Base-by-base conservation (phyloP, 2,329 filamentous ascomycete species). In the Amauroascus niger region DNA sequence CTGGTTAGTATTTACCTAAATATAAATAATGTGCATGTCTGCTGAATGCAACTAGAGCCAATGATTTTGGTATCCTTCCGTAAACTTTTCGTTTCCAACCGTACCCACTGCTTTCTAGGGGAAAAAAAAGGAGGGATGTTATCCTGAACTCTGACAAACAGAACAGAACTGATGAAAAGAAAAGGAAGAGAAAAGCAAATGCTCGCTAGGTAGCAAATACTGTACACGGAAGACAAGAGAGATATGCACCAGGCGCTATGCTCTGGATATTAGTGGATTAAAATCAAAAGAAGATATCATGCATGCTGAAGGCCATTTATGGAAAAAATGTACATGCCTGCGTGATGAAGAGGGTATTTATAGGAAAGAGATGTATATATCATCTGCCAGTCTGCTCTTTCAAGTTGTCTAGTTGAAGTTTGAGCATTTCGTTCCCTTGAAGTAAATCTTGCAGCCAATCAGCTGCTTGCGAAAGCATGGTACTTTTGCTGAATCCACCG, bases 401-500 rank as follows among this genome's bases (percentile, higher is more conserved):
- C 52, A 79, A 62, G 39, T 73, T 67, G n/a, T 71, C 71, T 44
- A 84, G 66, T 66, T 79, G 77, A n/a, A 65, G 67, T 54, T 73
- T 72, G 51, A 88, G 67, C 24, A 72, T 66, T 53, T 82, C 73
- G 64, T 94, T 95, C 3, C 83, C 87, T 37, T 76, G 71, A 11
- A 88, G 68, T 18, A 94, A 65, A 14, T 84, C 79, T 58, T 90
- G 81, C n/a, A 95, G 71, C 76, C 86, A 94, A 59, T 87, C 83
- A 13, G 82, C 86, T 2, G 87, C 80, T 69, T 89, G 84, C 16
- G 79, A 77, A 37, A 95, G 75, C 67, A 88, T 84, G 6, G 81
- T 83, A 65, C 86, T 90, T 72, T 94, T 95, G 71, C 87, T 93
- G 60, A 89, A 83, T 1, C 86, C 85, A 7, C 86, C 85, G 24